Evolutionary conservation across 2,329 filamentous ascomycete species (phyloP).

Genomic region (Neofusicoccum umdonicola): DNA sequence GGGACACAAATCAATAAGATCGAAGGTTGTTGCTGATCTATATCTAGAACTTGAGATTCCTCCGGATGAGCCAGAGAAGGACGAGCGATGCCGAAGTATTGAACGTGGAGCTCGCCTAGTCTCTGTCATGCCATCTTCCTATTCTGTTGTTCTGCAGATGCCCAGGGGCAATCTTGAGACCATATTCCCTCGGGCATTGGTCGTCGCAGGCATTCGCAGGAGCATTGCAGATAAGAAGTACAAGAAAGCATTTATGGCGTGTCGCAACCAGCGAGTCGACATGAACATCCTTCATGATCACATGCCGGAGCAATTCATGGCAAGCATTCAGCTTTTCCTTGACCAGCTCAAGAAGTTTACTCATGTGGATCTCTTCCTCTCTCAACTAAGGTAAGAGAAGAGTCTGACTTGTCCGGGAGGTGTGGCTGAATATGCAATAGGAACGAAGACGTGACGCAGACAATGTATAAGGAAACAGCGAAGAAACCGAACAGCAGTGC

Average conservation of each 20-base stretch:
- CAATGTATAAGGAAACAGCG: constrained; percentile 88
- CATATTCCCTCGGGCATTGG: constrained; percentile 87
- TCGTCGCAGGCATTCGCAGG: constrained; percentile 81
- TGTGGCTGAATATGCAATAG: constrained; percentile 31
- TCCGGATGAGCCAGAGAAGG: constrained; percentile 81
- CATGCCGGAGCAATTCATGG: constrained; percentile 79
- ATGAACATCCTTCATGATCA: constrained; percentile 98
- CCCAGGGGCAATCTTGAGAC: constrained; percentile 94
- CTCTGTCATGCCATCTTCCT: constrained; percentile 83
- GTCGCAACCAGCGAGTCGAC: constrained; percentile 89
- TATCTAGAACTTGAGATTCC: constrained; percentile 73
- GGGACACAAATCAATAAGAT: constrained; percentile 26
- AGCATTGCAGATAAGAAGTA: constrained; percentile 81
- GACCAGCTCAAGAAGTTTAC: constrained; percentile 79
- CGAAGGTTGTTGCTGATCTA: not conserved
- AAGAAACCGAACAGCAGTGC: constrained; percentile 39
- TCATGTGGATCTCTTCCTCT: constrained; percentile 87
- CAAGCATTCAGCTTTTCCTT: constrained; percentile 72
- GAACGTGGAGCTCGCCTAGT: constrained; percentile 86
- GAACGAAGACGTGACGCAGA: constrained; percentile 89
- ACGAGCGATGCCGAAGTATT: constrained; percentile 88
- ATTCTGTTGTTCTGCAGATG: constrained; percentile 88
- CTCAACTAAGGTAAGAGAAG: constrained; percentile 68
- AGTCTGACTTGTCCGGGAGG: not conserved
- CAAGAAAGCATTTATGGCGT: constrained; percentile 77